Evolutionary conservation across 2,329 filamentous ascomycete species (phyloP).

Genomic region (Curvularia lunata): DNA sequence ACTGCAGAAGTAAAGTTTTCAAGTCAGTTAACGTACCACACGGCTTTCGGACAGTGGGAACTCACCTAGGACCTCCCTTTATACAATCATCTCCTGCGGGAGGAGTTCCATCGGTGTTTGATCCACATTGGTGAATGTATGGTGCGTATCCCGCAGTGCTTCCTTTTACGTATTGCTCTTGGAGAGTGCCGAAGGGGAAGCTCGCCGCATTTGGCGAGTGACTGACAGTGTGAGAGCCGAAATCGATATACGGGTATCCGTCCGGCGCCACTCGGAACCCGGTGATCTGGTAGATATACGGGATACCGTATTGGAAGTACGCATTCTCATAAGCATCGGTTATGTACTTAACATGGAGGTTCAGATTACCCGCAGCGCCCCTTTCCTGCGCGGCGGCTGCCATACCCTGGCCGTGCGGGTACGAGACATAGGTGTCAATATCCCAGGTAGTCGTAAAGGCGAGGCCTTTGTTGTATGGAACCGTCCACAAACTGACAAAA

Average conservation of each 20-base stretch:
- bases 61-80: conserved; percentile 13
- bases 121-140: conserved; percentile 12
- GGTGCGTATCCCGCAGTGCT: conserved; percentile 7
- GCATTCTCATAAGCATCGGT: conserved; percentile 15
- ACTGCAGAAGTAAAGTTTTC: not conserved
- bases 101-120: conserved; percentile 9
- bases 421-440: conserved; percentile 17
- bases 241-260: conserved; percentile 14
- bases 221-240: conserved; percentile 16
- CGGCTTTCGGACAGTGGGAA: not conserved
- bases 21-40: not conserved
- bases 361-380: conserved; percentile 13
- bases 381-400: conserved; percentile 15
- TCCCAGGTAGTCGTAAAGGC: conserved; percentile 17
- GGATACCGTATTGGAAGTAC: conserved; percentile 16
- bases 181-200: conserved; percentile 8
- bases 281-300: conserved; percentile 16
- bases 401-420: conserved; percentile 15
- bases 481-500: conserved; percentile 14
- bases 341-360: conserved; percentile 17
- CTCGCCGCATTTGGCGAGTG: conserved; percentile 15
- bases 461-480: conserved; percentile 17
- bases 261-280: conserved; percentile 12
- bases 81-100: not conserved
- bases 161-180: conserved; percentile 8